phyloP scores from a whole-genome alignment of 352 stramenopile species.

The Pythium utonaiense region DNA sequence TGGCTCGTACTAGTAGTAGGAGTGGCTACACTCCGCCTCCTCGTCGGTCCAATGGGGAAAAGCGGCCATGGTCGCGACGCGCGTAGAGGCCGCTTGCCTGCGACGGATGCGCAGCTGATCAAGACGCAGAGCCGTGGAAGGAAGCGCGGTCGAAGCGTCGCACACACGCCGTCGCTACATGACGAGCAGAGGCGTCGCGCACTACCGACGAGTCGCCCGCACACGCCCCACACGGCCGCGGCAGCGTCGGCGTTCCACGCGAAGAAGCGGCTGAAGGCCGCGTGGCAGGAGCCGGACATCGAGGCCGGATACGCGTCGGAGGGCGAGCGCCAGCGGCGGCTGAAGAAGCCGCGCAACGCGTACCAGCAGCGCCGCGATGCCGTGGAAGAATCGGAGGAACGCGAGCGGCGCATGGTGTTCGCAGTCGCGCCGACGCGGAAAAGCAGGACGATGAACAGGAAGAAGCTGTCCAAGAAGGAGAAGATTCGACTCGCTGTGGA shows the following conservation, averaged over 20 bases:
- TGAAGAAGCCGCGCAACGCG: not conserved
- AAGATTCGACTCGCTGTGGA: slow-evolving; percentile 8
- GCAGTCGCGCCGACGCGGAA: slow-evolving; percentile 9
- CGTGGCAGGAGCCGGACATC: not conserved
- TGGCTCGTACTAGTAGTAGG: too few species aligned
- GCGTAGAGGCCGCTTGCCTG: not conserved
- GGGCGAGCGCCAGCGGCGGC: not conserved
- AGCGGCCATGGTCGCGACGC: not conserved
- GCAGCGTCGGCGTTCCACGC: not conserved
- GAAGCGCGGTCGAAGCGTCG: not conserved
- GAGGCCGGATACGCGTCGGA: not conserved
- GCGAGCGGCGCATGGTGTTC: slow-evolving; percentile 6
- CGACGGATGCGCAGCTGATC: not conserved
- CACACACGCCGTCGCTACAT: not conserved
- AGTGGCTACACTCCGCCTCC: too few species aligned
- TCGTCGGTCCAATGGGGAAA: too few species aligned
- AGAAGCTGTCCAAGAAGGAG: slow-evolving; percentile 16
- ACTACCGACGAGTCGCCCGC: too few species aligned
- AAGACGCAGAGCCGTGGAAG: not conserved
- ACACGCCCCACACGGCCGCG: not conserved
- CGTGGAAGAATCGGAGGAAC: not conserved
- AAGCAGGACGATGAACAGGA: slow-evolving; percentile 11
- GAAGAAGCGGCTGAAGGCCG: not conserved
- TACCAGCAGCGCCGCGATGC: not conserved
- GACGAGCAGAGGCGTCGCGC: not conserved